A percentile compares a stretch with the other conserved stretches of the same genome.
Evolutionary conservation across 306 rosid genomes (phyloP).

Genomic region (Gastrolobium bilobum): DNA sequence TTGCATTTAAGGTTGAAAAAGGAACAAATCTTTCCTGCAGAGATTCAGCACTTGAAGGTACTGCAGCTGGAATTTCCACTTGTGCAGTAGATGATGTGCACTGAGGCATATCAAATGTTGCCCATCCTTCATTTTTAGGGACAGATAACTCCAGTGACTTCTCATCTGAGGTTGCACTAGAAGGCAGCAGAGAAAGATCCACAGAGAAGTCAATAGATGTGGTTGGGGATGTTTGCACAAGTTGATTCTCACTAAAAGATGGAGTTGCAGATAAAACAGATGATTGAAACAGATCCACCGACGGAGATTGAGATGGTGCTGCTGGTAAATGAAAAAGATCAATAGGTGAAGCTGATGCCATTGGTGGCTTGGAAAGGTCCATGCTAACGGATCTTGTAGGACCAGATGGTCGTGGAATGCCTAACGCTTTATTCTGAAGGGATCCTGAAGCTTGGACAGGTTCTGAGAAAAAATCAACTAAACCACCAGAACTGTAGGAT

Average conservation of each 20-base stretch:
- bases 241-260: slow-evolving; percentile 52
- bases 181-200: slow-evolving; percentile 51
- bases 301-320: slow-evolving; percentile 53
- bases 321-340: slow-evolving; percentile 66
- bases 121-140: slow-evolving; percentile 84
- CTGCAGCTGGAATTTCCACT: slow-evolving; percentile 47
- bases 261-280: slow-evolving; percentile 46
- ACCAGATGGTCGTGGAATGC: slow-evolving; percentile 51
- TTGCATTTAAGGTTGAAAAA: slow-evolving; percentile 58
- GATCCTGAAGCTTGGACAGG: slow-evolving; percentile 57
- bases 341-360: slow-evolving; percentile 54
- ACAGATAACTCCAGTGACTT: slow-evolving; percentile 52
- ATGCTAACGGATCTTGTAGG: slow-evolving; percentile 61
- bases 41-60: slow-evolving; percentile 50
- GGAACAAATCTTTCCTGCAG: slow-evolving; percentile 61
- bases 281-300: slow-evolving; percentile 62
- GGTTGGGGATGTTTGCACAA: slow-evolving; percentile 48
- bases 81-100: slow-evolving; percentile 50
- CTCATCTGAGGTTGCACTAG: slow-evolving; percentile 53
- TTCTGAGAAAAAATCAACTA: slow-evolving; percentile 60
- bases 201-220: slow-evolving; percentile 60
- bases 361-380: slow-evolving; percentile 57
- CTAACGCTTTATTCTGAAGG: slow-evolving; percentile 51
- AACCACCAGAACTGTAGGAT: slow-evolving; percentile 63
- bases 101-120: slow-evolving; percentile 78